Evolutionary conservation across 2,329 filamentous ascomycete species (phyloP), one percentile per base, ranked within the genome.

Genomic region (Aplosporella prunicola): DNA sequence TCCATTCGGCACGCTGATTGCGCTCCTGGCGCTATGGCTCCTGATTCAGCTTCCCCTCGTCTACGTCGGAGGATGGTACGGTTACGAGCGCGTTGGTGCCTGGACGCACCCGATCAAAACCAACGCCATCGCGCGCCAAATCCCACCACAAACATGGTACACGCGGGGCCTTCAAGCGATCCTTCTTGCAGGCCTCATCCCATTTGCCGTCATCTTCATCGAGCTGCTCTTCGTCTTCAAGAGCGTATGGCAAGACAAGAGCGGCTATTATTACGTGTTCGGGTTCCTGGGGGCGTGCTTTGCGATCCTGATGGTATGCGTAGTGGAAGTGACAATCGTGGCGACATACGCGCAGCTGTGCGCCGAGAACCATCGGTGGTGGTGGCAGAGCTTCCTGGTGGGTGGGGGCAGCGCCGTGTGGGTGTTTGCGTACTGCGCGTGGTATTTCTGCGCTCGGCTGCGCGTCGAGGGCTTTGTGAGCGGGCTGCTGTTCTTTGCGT

Each of bases 181-280:
- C 7, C 62, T 93, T 20, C 62, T 91, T 8, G 80, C 82, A 0
- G 86, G 86, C 1, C 63, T 91, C 13, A 74, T 89, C 6, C 85
- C 86, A 0, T 93, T 93, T 53, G 82, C 82, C 2, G 84, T 93
- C 39, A 79, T 93, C 48, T 91, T 89, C 58, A 85, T 93, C 51
- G 85, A 93, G 62, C 71, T 93, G 10, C 69, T 89, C 27, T 91
- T 88, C 55, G 79, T 91, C 33, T 91, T 93, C 61, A 83, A 86
- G 62, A 87, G 81, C 32, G 60, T 93, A 22, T 91, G 85, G 82
- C 81, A 88, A 57, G 86, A 93, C 61, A 93, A 93, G 67, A 86
- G 78, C 52, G 84, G 83, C 5, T 93, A 88, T 60, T 93, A 93
- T 62, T 93, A 93, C 59, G 79, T 93, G 15, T 93, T 91, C 55